Evolutionary conservation across 176 grass and related monocot genomes (phyloP).

Genomic region (Carex cristatella): DNA sequence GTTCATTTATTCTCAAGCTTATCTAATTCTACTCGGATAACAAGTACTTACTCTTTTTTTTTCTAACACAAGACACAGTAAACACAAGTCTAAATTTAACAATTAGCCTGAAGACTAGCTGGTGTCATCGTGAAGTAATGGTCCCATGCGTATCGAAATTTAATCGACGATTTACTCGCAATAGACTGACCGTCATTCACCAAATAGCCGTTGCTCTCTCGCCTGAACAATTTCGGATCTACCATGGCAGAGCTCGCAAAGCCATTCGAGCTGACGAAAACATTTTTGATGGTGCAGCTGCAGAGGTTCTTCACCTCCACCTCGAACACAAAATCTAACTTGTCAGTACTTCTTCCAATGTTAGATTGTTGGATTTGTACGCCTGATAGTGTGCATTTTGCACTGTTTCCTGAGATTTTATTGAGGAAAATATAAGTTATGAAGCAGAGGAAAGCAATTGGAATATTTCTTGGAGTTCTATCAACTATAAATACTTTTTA

Average conservation of each 20-base stretch:
- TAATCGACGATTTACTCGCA: conserved; percentile 35
- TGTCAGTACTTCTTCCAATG: conserved; percentile 7
- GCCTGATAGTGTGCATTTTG: conserved; percentile 29
- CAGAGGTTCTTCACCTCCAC: conserved; percentile 66
- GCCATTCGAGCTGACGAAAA: conserved; percentile 36
- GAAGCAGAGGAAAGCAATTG: neutral
- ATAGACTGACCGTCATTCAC: conserved; percentile 44
- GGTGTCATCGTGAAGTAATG: conserved; percentile 51
- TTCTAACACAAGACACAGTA: neutral
- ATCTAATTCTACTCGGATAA: too few relatives aligned
- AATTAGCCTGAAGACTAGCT: conserved; percentile 28
- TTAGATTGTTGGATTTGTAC: conserved; percentile 49
- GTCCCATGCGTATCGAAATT: conserved; percentile 57
- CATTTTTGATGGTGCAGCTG: conserved; percentile 31
- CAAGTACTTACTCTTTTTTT: too few relatives aligned
- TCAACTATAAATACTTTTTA: too few relatives aligned
- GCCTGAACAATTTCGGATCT: conserved; percentile 43
- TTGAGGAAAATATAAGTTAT: neutral
- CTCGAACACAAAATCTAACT: conserved; percentile 40
- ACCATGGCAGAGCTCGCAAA: conserved; percentile 40
- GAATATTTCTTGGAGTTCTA: neutral
- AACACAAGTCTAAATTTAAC: neutral
- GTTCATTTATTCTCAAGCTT: too few relatives aligned
- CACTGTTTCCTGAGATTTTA: conserved; percentile 9
- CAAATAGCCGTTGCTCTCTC: conserved; percentile 30